These are phyloP conservation scores for Phytophthora megakarya DNA, from an alignment of 352 stramenopile species.

Conservation along the genomic window DNA sequence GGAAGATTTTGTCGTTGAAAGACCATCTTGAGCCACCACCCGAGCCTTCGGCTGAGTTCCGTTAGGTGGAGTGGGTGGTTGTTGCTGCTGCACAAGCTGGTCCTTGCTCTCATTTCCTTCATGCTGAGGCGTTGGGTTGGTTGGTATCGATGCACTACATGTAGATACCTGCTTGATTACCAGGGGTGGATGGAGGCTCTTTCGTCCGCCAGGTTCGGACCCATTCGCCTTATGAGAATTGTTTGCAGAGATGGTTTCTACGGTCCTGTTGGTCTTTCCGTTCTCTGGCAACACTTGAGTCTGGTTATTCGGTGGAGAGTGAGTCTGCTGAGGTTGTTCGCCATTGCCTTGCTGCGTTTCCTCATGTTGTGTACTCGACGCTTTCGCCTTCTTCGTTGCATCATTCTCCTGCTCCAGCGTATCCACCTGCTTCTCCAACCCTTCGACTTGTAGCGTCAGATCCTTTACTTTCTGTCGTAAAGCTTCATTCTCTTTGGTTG, in stretches of 20 bases:
- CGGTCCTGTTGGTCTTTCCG: neutral
- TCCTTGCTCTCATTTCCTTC: neutral
- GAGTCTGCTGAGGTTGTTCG: conserved; percentile 10
- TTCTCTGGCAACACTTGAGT: conserved; percentile 16
- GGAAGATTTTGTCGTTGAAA: conserved; percentile 1
- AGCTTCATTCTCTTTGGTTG: conserved; percentile 48
- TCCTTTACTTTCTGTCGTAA: conserved; percentile 31
- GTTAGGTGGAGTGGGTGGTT: neutral
- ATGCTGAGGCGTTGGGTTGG: neutral
- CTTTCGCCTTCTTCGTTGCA: conserved; percentile 19
- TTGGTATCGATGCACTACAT: neutral
- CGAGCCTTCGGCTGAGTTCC: neutral
- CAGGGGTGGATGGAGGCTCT: neutral
- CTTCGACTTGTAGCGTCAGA: conserved; percentile 37
- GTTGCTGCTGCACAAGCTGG: conserved; percentile 7
- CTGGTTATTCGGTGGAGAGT: conserved; percentile 19
- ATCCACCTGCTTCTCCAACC: conserved; percentile 27
- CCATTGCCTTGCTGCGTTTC: conserved; percentile 5
- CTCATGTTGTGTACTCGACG: conserved; percentile 1
- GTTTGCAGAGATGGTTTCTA: conserved; percentile 6
- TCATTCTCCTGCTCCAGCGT: conserved; percentile 20
- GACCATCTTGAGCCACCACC: neutral
- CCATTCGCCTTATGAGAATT: neutral
- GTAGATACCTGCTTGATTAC: conserved; percentile 3
- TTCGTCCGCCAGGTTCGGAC: neutral